phyloP scores from a whole-genome alignment of 1,284 basidiomycete genomes.

The Tilletia caries region DNA sequence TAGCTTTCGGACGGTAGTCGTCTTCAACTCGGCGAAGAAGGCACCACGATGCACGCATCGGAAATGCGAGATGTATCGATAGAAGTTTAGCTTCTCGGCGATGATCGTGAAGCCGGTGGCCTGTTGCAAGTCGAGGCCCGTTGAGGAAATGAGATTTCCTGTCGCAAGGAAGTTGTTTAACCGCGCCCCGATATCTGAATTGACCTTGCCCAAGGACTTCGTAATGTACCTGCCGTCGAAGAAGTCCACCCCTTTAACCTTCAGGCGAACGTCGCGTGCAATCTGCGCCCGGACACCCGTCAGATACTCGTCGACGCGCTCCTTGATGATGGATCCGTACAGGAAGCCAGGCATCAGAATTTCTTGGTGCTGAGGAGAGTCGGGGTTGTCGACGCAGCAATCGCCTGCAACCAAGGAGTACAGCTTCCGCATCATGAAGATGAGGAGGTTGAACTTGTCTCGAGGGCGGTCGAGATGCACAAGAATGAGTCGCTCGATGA shows the following conservation, averaged over 20 bases:
- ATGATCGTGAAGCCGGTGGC: conserved; percentile 96
- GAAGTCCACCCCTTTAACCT: conserved; percentile 72
- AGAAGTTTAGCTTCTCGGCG: conserved; percentile 98
- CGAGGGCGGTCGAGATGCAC: conserved; percentile 85
- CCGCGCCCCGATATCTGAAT: conserved; percentile 86
- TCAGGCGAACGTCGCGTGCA: conserved; percentile 68
- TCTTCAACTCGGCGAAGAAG: conserved; percentile 98
- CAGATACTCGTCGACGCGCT: conserved; percentile 86
- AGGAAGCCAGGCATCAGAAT: conserved; percentile 88
- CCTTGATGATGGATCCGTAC: conserved; percentile 97
- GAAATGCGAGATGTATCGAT: conserved; percentile 97
- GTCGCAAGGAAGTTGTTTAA: conserved; percentile 95
- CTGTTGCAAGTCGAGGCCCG: conserved; percentile 94
- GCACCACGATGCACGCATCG: conserved; percentile 97
- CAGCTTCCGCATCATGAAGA: conserved; percentile 96
- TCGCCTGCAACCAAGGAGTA: conserved; percentile 87
- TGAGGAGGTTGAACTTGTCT: conserved; percentile 94
- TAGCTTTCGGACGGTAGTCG: conserved; percentile 93
- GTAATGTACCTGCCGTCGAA: conserved; percentile 78
- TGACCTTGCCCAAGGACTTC: conserved; percentile 73
- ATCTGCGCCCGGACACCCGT: conserved; percentile 73
- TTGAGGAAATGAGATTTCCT: conserved; percentile 89
- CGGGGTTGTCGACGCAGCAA: conserved; percentile 92
- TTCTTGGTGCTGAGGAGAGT: conserved; percentile 98
- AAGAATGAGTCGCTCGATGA: conserved; percentile 81